These are phyloP conservation scores for Gaultheria prostrata DNA, from an alignment of 148 eudicot genomes.

Conservation along the genomic window DNA sequence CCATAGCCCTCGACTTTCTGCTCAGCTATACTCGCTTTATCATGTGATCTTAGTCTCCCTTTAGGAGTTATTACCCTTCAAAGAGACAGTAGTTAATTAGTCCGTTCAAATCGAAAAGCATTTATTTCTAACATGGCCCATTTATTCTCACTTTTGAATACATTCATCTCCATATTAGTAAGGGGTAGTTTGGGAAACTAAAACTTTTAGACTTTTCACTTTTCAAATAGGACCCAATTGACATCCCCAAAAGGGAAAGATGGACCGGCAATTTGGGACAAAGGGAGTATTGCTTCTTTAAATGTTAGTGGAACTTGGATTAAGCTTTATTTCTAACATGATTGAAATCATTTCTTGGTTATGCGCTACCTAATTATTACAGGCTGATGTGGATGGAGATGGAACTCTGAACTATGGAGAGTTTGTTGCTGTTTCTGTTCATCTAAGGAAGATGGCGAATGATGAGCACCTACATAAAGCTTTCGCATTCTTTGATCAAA, in stretches of 20 bases:
- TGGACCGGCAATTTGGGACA: background rate
- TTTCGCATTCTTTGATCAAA: conserved; percentile 65
- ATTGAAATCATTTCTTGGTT: background rate
- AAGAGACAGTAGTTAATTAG: no score
- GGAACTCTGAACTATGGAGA: conserved; percentile 67
- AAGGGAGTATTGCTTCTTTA: background rate
- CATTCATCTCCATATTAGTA: no score
- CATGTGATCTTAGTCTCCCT: no score
- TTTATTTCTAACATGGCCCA: no score
- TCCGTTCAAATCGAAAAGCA: no score
- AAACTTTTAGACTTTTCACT: no score
- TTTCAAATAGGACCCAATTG: no score
- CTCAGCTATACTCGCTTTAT: background rate
- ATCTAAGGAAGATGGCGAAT: conserved; percentile 71
- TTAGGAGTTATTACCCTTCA: no score
- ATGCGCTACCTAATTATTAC: conserved; percentile 21
- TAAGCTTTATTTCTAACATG: background rate
- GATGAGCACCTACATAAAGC: conserved; percentile 82
- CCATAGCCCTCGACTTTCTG: background rate
- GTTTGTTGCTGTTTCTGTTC: conserved; percentile 73
- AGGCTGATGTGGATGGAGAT: conserved; percentile 82
- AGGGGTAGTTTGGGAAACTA: no score
- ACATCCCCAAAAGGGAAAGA: no score
- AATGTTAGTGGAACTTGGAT: background rate
- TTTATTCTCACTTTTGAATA: no score